These are phyloP conservation scores for Parathielavia hyrcaniae DNA, from an alignment of 495 filamentous ascomycete genomes.

Conservation along the genomic window DNA sequence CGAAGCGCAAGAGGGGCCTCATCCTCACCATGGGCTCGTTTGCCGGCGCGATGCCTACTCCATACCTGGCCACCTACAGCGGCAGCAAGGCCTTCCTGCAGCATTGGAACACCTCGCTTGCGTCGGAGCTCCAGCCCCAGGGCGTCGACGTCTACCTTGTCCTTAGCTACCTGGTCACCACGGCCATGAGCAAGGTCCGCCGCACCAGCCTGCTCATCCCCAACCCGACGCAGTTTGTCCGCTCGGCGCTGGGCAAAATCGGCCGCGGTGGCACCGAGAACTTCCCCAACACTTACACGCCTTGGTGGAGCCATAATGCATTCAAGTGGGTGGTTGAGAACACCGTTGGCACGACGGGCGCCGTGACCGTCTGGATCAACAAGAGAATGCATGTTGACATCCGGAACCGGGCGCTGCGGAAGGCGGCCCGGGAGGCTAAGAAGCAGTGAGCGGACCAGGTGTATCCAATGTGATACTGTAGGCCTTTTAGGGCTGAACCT, in stretches of 20 bases:
- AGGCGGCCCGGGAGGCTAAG: constrained; percentile 77
- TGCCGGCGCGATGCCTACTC: constrained; percentile 82
- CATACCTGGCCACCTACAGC: constrained; percentile 91
- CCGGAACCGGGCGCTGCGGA: constrained; percentile 78
- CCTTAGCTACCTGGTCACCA: constrained; percentile 84
- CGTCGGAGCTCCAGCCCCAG: constrained; percentile 69
- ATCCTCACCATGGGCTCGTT: constrained; percentile 98
- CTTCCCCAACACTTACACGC: constrained; percentile 76
- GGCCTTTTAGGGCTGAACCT: neutral
- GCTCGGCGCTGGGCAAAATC: constrained; percentile 70
- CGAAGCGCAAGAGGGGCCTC: constrained; percentile 71
- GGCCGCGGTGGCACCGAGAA: constrained; percentile 68
- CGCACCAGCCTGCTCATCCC: constrained; percentile 70
- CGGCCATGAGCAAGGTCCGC: constrained; percentile 93
- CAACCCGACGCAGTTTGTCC: constrained; percentile 74
- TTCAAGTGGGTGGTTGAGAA: constrained; percentile 79
- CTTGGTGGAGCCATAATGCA: constrained; percentile 84
- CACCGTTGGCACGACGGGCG: constrained; percentile 60
- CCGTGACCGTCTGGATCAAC: constrained; percentile 60
- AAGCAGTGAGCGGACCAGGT: constrained; percentile 33
- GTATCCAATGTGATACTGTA: neutral
- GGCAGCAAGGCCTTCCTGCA: constrained; percentile 98
- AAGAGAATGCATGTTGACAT: constrained; percentile 78
- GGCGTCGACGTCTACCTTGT: constrained; percentile 81
- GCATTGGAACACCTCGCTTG: constrained; percentile 86